Conservation (phyloP, 2,329 filamentous ascomycete genomes). For the Phialophora chinensis region DNA sequence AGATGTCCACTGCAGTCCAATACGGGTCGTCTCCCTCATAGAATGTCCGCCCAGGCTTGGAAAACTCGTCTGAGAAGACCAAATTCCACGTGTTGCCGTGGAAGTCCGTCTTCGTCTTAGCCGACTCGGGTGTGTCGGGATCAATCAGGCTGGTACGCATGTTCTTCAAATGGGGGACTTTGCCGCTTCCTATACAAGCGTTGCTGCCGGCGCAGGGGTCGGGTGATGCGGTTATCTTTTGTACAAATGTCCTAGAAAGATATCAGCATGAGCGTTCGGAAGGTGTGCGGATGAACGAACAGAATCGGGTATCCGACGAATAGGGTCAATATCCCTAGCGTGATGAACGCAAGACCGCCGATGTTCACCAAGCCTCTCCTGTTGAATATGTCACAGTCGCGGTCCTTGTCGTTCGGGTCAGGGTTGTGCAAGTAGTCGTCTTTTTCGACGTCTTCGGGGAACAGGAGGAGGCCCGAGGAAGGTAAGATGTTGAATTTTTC, state of each 20-base stretch:
- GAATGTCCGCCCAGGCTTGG: slow-evolving; percentile 69
- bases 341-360: slow-evolving; percentile 66
- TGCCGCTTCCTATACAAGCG: slow-evolving; percentile 58
- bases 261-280: slow-evolving; percentile 36
- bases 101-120: slow-evolving; percentile 60
- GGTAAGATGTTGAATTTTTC: slow-evolving; percentile 76
- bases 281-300: slow-evolving; percentile 51
- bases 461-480: slow-evolving; percentile 69
- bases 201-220: slow-evolving; percentile 48
- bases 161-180: slow-evolving; percentile 63
- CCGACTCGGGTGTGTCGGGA: slow-evolving; percentile 68
- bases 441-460: slow-evolving; percentile 74
- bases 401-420: slow-evolving; percentile 66
- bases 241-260: slow-evolving; percentile 63
- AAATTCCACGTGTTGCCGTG: slow-evolving; percentile 68
- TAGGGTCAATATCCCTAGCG: slow-evolving; percentile 65
- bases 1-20: slow-evolving; percentile 71
- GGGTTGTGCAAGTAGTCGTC: slow-evolving; percentile 76
- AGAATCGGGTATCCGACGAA: slow-evolving; percentile 74
- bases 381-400: slow-evolving; percentile 70
- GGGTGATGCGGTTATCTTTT: slow-evolving; percentile 48
- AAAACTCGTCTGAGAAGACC: slow-evolving; percentile 77
- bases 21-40: slow-evolving; percentile 74
- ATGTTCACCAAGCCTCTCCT: slow-evolving; percentile 68
- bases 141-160: slow-evolving; percentile 68